phyloP scores from a whole-genome alignment of 2,329 filamentous ascomycete genomes.

The Cercospora sojina region DNA sequence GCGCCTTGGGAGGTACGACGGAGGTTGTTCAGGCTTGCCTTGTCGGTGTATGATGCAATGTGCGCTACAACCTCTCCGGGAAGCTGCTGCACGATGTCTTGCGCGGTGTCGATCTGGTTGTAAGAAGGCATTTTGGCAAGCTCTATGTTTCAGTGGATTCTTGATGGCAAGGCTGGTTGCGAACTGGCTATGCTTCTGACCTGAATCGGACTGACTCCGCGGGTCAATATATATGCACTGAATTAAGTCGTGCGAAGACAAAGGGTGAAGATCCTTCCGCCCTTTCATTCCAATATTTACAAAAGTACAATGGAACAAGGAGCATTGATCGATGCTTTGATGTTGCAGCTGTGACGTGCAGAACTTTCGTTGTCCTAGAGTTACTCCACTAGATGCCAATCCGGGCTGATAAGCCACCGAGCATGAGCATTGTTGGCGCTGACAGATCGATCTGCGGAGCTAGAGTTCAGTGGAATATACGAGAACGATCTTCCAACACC shows the following conservation, averaged over 20 bases:
- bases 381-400: no score
- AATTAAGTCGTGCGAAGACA: background rate
- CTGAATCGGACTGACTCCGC: background rate
- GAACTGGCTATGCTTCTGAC: background rate
- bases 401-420: no score
- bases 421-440: no score
- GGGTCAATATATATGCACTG: background rate
- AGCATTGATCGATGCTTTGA: background rate
- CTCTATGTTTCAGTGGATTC: background rate
- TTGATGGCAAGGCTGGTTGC: background rate
- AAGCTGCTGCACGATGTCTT: background rate
- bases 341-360: background rate
- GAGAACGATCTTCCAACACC: no score
- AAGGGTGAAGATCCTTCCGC: background rate
- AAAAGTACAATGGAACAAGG: background rate
- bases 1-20: background rate
- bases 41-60: background rate
- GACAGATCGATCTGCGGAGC: no score
- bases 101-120: background rate
- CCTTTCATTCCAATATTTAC: background rate
- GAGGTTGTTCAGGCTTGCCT: background rate
- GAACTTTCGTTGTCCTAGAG: background rate
- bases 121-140: background rate
- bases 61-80: background rate
- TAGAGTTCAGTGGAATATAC: no score